A percentile compares a stretch with the other conserved stretches of the same genome.
These are phyloP conservation scores for Megacollybia marginata DNA, from an alignment of 768 basidiomycete genomes.

Conservation along the genomic window DNA sequence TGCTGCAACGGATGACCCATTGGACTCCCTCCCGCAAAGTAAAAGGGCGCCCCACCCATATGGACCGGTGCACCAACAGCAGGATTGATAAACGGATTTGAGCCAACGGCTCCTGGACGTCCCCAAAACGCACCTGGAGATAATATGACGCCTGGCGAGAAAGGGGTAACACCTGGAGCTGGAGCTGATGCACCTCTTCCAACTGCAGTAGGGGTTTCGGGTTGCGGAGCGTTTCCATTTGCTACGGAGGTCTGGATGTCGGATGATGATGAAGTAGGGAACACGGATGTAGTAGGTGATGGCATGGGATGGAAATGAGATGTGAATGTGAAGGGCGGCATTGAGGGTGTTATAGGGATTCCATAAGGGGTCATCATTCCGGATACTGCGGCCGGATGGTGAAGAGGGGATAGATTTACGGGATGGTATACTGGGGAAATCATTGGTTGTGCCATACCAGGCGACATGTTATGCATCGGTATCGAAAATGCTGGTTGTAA, in stretches of 20 bases:
- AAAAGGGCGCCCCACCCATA: conserved; percentile 6
- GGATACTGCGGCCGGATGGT: conserved; percentile 20
- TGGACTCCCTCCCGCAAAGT: not conserved
- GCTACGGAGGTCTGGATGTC: conserved; percentile 9
- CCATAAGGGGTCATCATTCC: conserved; percentile 61
- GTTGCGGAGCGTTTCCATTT: not conserved
- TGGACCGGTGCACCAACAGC: conserved; percentile 56
- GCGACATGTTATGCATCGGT: conserved; percentile 22
- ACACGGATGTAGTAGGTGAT: conserved; percentile 3
- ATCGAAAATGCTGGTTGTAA: conserved; percentile 37
- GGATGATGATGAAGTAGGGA: conserved; percentile 9
- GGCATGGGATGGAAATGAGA: conserved; percentile 28
- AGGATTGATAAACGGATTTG: conserved; percentile 43
- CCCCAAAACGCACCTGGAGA: conserved; percentile 74
- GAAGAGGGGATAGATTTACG: conserved; percentile 26
- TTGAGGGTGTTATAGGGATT: conserved; percentile 92
- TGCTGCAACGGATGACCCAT: conserved; percentile 2
- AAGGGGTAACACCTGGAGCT: conserved; percentile 20
- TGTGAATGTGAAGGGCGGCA: conserved; percentile 91
- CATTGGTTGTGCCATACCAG: conserved; percentile 12
- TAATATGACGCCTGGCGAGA: conserved; percentile 70
- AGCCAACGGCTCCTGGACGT: conserved; percentile 33
- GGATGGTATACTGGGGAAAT: conserved; percentile 34
- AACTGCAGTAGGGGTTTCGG: conserved; percentile 2
- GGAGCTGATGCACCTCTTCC: conserved; percentile 4